Evolutionary conservation across 495 filamentous ascomycete species (phyloP).

Genomic region (Tuber umbilicatum): DNA sequence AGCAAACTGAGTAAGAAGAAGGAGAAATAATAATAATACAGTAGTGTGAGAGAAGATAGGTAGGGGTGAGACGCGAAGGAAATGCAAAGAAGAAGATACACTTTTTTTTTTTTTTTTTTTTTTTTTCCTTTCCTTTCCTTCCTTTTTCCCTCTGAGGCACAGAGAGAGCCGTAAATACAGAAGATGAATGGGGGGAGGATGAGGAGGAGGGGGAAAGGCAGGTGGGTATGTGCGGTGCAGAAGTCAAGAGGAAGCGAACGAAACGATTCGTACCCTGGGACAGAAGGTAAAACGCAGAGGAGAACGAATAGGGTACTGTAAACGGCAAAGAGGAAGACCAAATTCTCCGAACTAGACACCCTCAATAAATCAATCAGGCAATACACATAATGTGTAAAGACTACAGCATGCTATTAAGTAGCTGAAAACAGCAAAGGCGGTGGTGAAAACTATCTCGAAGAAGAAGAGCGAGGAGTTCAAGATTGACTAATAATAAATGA

Average conservation of each 20-base stretch:
- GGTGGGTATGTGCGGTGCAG: background rate
- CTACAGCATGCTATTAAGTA: background rate
- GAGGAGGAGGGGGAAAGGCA: background rate
- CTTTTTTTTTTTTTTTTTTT: background rate
- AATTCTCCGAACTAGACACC: conserved; percentile 1
- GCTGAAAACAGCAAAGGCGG: background rate
- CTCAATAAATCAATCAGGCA: conserved; percentile 1
- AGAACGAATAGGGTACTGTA: background rate
- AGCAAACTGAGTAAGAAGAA: background rate
- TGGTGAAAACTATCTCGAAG: background rate
- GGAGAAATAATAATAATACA: background rate
- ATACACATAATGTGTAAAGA: background rate
- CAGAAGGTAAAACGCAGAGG: background rate
- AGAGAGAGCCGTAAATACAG: background rate
- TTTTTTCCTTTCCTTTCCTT: background rate
- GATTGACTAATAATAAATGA: background rate
- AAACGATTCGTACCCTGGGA: background rate
- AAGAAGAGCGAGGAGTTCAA: background rate
- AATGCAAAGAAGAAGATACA: conserved; percentile 2
- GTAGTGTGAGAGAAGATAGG: background rate
- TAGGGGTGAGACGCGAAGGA: background rate
- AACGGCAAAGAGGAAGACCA: background rate
- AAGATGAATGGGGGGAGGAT: background rate
- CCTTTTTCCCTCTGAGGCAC: conserved; percentile 1
- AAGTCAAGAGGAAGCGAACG: background rate